Conservation (phyloP, 176 grass and related monocot species). For the Canna indica region DNA sequence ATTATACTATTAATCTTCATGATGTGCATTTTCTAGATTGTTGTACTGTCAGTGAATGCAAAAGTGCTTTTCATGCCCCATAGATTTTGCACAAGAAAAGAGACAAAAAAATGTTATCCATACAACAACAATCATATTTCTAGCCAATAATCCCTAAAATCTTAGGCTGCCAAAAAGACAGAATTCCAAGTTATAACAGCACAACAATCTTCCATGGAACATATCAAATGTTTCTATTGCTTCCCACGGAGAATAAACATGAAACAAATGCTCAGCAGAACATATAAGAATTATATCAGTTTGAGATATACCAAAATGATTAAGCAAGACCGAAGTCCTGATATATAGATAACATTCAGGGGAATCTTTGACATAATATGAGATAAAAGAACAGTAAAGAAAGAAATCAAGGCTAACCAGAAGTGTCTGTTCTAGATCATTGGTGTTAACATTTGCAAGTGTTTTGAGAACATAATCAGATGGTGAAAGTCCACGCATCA, state of each 20-base stretch:
- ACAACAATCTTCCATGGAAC: not conserved
- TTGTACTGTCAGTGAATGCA: not conserved
- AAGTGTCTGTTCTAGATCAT: constrained; percentile 84
- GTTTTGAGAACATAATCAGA: constrained; percentile 81
- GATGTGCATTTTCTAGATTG: not conserved
- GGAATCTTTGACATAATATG: not conserved
- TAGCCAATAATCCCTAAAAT: not conserved
- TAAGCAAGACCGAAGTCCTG: not conserved
- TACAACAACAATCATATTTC: not conserved
- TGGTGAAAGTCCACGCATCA: constrained; percentile 75
- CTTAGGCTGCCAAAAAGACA: not conserved
- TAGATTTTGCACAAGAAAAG: not conserved
- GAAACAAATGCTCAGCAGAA: not conserved
- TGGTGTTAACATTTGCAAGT: constrained; percentile 56
- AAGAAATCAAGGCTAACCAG: constrained; percentile 36
- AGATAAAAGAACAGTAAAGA: not conserved
- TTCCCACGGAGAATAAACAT: not conserved
- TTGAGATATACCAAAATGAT: not conserved
- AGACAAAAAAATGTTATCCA: not conserved
- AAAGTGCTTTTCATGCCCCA: not conserved
- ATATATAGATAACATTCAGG: not conserved
- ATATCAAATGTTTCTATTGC: not conserved
- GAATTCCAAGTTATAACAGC: not conserved
- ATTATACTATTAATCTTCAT: not conserved
- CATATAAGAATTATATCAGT: not conserved